phyloP scores from a whole-genome alignment of 306 rosid species.

The Vicia sativa region DNA sequence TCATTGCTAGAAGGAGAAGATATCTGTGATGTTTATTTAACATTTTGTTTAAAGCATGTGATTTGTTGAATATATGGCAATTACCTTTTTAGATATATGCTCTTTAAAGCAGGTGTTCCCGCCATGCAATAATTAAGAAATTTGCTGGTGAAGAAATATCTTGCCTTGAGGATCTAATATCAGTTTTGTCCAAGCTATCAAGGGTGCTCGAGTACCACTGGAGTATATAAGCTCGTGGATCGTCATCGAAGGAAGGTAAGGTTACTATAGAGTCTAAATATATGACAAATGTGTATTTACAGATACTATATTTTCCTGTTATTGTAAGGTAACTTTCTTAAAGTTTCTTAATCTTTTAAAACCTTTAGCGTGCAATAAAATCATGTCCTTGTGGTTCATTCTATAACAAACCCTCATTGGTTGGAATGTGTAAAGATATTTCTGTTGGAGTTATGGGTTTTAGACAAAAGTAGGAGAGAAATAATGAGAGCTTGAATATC shows the following conservation, averaged over 20 bases:
- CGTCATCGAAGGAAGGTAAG: conserved; percentile 93
- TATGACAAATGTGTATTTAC: conserved; percentile 20
- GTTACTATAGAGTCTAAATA: conserved; percentile 17
- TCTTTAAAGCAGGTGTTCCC: conserved; percentile 89
- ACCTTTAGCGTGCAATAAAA: conserved; percentile 11
- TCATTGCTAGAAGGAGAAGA: conserved; percentile 17
- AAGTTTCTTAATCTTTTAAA: conserved; percentile 25
- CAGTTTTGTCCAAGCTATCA: conserved; percentile 73
- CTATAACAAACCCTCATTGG: not conserved
- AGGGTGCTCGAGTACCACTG: conserved; percentile 85
- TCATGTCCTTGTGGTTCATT: conserved; percentile 15
- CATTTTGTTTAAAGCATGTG: conserved; percentile 22
- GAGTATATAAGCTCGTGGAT: conserved; percentile 76
- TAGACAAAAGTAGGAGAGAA: not conserved
- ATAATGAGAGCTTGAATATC: not conserved
- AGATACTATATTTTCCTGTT: conserved; percentile 18
- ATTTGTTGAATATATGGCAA: conserved; percentile 35
- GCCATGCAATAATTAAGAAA: conserved; percentile 92
- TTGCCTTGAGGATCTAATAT: conserved; percentile 64
- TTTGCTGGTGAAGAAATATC: conserved; percentile 93
- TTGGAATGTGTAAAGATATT: conserved; percentile 5
- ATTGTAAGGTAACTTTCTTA: not conserved
- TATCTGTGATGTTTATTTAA: conserved; percentile 20
- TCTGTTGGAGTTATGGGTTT: not conserved
- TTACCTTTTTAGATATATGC: conserved; percentile 74